Conservation (phyloP, 768 basidiomycete species). For the Pleurotus pulmonarius region DNA sequence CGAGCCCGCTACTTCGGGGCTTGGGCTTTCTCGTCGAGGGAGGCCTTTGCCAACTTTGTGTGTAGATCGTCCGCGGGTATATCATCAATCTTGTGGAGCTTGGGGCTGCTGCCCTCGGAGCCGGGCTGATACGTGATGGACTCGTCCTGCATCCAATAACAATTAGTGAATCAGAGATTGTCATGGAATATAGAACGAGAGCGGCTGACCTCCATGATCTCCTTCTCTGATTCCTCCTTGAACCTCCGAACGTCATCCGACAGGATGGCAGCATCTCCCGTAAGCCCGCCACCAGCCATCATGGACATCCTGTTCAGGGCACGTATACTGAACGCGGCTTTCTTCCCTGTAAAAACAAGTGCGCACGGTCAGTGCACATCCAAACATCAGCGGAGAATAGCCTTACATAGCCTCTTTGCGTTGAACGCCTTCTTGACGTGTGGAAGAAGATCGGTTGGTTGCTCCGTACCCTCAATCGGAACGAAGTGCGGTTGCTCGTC, state of each 20-base stretch:
- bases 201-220: slow-evolving; percentile 24
- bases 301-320: slow-evolving; percentile 79
- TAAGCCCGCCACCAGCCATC: slow-evolving; percentile 38
- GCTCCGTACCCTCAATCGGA: slow-evolving; percentile 51
- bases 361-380: slow-evolving; percentile 3
- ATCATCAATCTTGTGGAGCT: slow-evolving; percentile 18
- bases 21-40: slow-evolving; percentile 18
- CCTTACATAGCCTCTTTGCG: slow-evolving; percentile 79
- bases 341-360: slow-evolving; percentile 58
- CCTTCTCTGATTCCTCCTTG: slow-evolving; percentile 81
- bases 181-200: not conserved
- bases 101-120: slow-evolving; percentile 4
- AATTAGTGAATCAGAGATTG: not conserved
- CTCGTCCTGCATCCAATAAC: slow-evolving; percentile 28
- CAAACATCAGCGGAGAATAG: slow-evolving; percentile 13
- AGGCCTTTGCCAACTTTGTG: slow-evolving; percentile 26
- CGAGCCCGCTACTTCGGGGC: not conserved
- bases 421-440: slow-evolving; percentile 88
- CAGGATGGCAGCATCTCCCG: slow-evolving; percentile 44
- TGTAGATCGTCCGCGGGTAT: slow-evolving; percentile 22
- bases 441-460: slow-evolving; percentile 77
- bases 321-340: slow-evolving; percentile 82
- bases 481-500: slow-evolving; percentile 69
- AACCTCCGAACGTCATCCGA: slow-evolving; percentile 58
- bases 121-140: slow-evolving; percentile 51